phyloP scores from a whole-genome alignment of 805 yeast genomes.

The Wickerhamomyces hampshirensis region DNA sequence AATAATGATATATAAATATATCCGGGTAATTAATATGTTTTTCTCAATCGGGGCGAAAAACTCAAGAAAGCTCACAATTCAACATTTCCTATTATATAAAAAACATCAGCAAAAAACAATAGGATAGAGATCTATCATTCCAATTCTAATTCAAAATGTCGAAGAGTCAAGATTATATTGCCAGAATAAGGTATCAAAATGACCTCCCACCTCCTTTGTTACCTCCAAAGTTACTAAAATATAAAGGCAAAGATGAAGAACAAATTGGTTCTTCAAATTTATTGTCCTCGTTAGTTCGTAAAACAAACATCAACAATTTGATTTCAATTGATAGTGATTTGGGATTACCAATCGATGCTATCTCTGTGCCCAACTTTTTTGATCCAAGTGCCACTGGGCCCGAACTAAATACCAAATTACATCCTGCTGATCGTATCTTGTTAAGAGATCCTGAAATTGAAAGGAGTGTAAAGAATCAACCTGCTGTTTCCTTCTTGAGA shows the following conservation, averaged over 20 bases:
- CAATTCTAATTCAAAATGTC: constrained; percentile 32
- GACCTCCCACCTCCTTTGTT: constrained; percentile 90
- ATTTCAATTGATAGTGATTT: constrained; percentile 54
- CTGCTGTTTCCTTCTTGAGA: constrained; percentile 71
- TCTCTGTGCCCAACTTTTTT: constrained; percentile 60
- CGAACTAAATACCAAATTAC: constrained; percentile 41
- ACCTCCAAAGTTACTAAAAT: constrained; percentile 77
- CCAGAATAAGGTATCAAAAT: constrained; percentile 78
- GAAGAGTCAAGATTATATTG: constrained; percentile 68
- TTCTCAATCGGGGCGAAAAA: too few relatives aligned
- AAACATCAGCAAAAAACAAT: too few relatives aligned
- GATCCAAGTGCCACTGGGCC: constrained; percentile 34
- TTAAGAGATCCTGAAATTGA: constrained; percentile 71
- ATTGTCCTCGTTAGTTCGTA: constrained; percentile 64
- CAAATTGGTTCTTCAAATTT: constrained; percentile 47
- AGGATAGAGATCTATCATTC: too few relatives aligned
- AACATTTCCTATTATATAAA: too few relatives aligned
- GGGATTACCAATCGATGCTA: constrained; percentile 76
- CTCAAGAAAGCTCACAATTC: too few relatives aligned
- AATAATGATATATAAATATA: too few relatives aligned
- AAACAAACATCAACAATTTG: constrained; percentile 60
- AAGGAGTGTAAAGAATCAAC: constrained; percentile 30
- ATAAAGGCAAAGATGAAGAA: constrained; percentile 36
- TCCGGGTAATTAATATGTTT: too few relatives aligned
- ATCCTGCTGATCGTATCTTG: constrained; percentile 71